These are phyloP conservation scores for Coniochaeta prunicola DNA, from an alignment of 2,329 filamentous ascomycete species.

Conservation along the genomic window DNA sequence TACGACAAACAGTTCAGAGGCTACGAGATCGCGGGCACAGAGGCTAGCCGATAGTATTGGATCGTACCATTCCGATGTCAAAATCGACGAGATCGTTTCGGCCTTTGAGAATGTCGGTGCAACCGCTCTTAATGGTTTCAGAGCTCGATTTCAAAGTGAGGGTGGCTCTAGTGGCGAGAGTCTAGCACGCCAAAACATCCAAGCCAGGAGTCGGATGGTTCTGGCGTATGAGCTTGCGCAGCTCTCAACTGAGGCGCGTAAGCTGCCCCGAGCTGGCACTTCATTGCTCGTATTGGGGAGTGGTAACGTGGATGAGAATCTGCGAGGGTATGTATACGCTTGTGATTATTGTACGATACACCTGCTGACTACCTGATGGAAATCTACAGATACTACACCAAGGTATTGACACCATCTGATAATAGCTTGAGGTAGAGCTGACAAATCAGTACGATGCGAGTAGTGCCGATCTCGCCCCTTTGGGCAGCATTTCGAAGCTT, in stretches of 20 bases:
- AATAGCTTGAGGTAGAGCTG: constrained; percentile 4
- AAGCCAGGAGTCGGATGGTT: constrained; percentile 41
- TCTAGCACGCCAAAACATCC: constrained; percentile 60
- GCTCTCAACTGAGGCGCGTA: background rate
- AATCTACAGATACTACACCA: too few relatives aligned
- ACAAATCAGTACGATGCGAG: constrained; percentile 3
- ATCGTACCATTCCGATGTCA: constrained; percentile 63
- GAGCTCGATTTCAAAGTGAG: constrained; percentile 48
- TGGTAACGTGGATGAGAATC: background rate
- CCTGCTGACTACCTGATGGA: too few relatives aligned
- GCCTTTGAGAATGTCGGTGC: too few relatives aligned
- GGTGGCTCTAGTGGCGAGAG: constrained; percentile 57
- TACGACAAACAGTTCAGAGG: constrained; percentile 55
- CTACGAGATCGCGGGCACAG: constrained; percentile 61
- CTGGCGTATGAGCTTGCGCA: background rate
- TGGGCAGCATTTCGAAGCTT: constrained; percentile 54
- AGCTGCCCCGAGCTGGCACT: background rate
- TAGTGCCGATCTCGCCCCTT: constrained; percentile 46
- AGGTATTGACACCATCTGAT: too few relatives aligned
- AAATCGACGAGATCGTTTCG: constrained; percentile 62
- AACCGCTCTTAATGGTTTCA: too few relatives aligned
- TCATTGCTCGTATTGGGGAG: background rate
- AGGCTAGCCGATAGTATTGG: constrained; percentile 57
- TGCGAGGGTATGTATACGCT: background rate
- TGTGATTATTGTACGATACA: too few relatives aligned